Evolutionary conservation across 2,329 filamentous ascomycete genomes (phyloP).

Genomic region (Mycosphaerelloides madeirae): DNA sequence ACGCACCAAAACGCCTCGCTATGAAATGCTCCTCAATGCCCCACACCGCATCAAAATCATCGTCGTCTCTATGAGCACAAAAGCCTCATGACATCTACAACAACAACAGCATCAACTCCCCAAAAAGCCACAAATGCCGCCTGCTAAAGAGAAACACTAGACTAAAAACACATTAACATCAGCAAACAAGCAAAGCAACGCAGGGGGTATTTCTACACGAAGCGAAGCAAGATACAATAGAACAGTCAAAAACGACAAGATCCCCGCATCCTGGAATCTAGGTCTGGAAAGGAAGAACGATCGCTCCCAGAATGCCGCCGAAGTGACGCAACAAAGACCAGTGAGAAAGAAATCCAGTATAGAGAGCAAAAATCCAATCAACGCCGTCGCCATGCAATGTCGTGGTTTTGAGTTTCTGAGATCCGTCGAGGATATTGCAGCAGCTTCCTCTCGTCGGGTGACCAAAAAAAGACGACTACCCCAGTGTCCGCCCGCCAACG

Average conservation of each 20-base stretch:
- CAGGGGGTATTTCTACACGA: constrained; percentile 6
- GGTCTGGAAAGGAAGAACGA: no score
- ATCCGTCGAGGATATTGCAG: no score
- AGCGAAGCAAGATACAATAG: not conserved
- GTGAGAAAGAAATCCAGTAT: not conserved
- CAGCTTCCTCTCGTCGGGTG: constrained; percentile 2
- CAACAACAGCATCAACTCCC: constrained; percentile 1
- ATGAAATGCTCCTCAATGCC: constrained; percentile 6
- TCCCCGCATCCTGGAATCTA: no score
- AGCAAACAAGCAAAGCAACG: not conserved
- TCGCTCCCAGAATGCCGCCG: no score
- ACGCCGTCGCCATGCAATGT: constrained; percentile 5
- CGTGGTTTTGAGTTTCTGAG: no score
- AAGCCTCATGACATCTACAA: not conserved
- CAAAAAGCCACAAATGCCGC: not conserved
- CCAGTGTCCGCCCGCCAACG: constrained; percentile 30
- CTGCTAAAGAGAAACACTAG: not conserved
- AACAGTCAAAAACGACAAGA: not conserved
- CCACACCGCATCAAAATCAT: not conserved
- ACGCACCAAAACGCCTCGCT: constrained; percentile 12
- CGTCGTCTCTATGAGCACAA: not conserved
- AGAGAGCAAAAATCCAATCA: not conserved
- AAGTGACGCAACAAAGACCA: not conserved
- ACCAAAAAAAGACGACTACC: constrained; percentile 14
- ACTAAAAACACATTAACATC: constrained; percentile 2